These are phyloP conservation scores for Ustanciosporium gigantosporum DNA, from an alignment of 1,284 basidiomycete species.

Conservation along the genomic window DNA sequence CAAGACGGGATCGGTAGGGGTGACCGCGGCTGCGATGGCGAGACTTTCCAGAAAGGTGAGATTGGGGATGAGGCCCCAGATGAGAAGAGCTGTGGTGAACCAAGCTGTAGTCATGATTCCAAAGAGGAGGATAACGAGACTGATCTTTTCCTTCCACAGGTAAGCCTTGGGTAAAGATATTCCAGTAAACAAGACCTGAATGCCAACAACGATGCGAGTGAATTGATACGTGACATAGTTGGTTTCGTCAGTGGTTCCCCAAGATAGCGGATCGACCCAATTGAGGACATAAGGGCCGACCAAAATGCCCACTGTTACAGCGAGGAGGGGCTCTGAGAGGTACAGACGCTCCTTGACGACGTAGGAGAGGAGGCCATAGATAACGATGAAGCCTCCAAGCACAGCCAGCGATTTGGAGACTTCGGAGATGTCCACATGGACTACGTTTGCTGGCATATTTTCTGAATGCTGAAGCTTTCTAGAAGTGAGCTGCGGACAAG, in stretches of 20 bases:
- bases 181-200: conserved; percentile 62
- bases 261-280: conserved; percentile 55
- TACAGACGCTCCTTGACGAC: conserved; percentile 57
- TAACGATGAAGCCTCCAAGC: conserved; percentile 56
- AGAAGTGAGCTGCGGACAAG: not conserved
- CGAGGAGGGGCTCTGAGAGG: conserved; percentile 57
- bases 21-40: conserved; percentile 61
- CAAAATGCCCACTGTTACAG: conserved; percentile 53
- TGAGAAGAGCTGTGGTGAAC: conserved; percentile 60
- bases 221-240: conserved; percentile 62
- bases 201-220: conserved; percentile 59
- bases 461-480: not conserved
- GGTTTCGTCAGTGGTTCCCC: conserved; percentile 40
- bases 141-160: conserved; percentile 52
- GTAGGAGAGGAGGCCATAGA: conserved; percentile 58
- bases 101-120: conserved; percentile 63
- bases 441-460: conserved; percentile 35
- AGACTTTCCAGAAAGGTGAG: conserved; percentile 62
- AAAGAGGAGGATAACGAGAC: conserved; percentile 59
- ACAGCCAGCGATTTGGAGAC: conserved; percentile 53
- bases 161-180: conserved; percentile 61
- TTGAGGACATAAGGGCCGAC: conserved; percentile 55
- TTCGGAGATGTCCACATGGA: conserved; percentile 51
- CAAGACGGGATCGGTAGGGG: conserved; percentile 63
- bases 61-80: conserved; percentile 59